Evolutionary conservation across 2,329 filamentous ascomycete species (phyloP), one percentile per base, ranked within the genome.

Genomic region (Sarocladiaceae sp.): DNA sequence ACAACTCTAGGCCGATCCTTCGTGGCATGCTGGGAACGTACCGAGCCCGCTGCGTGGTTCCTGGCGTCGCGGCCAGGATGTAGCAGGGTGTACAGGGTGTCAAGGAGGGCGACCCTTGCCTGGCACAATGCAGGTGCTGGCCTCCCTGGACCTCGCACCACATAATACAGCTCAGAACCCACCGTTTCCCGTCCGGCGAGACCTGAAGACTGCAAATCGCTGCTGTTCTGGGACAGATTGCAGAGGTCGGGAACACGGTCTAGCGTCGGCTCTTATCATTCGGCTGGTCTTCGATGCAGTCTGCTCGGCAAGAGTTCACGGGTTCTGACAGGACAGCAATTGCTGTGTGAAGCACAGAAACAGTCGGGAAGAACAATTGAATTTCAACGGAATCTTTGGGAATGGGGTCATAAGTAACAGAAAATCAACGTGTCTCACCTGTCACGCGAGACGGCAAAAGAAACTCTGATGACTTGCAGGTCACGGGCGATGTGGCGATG

Each of bases 211-310:
- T 29, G 37, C 23, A 6, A 41, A 41, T 41, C 37, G 15, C 37
- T 41, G 13, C 23, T 41, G 23, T 41, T 41, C 24, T 18, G 21
- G 15, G 37, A 41, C 13, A 11, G 23, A 16, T 27, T 7, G 7
- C 4, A 27, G 23, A 16, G 37, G 37, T 41, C 23, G 37, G 37
- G 37, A 41, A 41, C 37, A 41, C 29, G 37, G 34, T 26, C 21
- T 39, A 39, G 34, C 34, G 34, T 39, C 34, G 34, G 37, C 37
- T 41, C 23, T 41, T 41, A 29, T 41, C 37, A 41, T 27, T 39
- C 20, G 37, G 37, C 37, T 24, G 9, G 18, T 21, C 15, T 24
- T 20, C 18, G 10, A 39, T n/a, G n/a, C 19, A 16, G 4, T 23
- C 34, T n/a, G 11, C 16, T n/a, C 9, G 34, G 10, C 6, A 9